phyloP scores from a whole-genome alignment of 176 grass and related monocot species.

The Urochloa ruziziensis region DNA sequence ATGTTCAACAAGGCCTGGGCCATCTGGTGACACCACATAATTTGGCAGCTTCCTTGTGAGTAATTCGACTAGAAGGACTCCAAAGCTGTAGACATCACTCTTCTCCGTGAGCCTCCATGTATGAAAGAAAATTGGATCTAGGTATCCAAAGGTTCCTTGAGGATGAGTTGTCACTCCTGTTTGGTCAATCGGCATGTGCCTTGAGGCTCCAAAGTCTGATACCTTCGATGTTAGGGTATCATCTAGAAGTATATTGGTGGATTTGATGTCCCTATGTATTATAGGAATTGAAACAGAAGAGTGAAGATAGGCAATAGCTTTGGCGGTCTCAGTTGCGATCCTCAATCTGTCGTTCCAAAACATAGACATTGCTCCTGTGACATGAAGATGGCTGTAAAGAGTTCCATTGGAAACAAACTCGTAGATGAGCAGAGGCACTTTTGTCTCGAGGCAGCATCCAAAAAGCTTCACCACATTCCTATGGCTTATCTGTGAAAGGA shows the following conservation, averaged over 20 bases:
- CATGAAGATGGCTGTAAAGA: conserved; percentile 36
- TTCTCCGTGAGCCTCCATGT: conserved; percentile 44
- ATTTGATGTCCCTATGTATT: conserved; percentile 37
- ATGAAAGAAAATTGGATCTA: conserved; percentile 18
- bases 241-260: conserved; percentile 48
- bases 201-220: conserved; percentile 53
- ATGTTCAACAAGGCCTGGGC: background rate
- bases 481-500: conserved; percentile 51
- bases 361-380: background rate
- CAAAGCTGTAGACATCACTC: conserved; percentile 59
- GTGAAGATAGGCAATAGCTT: background rate
- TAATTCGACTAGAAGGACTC: conserved; percentile 49
- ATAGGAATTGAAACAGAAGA: background rate
- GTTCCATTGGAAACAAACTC: conserved; percentile 45
- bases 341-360: conserved; percentile 35
- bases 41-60: conserved; percentile 37
- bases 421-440: conserved; percentile 37
- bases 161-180: conserved; percentile 42
- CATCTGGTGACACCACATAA: conserved; percentile 18
- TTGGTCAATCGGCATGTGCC: conserved; percentile 41
- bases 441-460: conserved; percentile 53
- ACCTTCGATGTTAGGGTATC: conserved; percentile 48
- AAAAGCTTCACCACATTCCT: conserved; percentile 50
- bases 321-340: conserved; percentile 33
- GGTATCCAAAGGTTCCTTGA: background rate